Conservation (phyloP, 495 filamentous ascomycete genomes). For the Penicillium coffeae region DNA sequence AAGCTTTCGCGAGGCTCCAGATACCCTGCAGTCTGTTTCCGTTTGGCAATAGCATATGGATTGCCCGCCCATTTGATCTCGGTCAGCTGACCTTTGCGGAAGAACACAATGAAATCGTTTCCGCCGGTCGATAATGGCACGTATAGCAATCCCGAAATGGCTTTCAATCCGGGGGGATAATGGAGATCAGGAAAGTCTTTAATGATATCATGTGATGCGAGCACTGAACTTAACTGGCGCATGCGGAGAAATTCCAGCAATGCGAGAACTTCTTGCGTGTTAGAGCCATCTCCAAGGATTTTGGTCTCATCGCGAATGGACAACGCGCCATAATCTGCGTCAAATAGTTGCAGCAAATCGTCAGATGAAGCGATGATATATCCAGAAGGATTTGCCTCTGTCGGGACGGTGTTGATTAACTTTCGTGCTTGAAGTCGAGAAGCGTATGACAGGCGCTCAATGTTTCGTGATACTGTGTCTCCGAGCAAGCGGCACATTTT, state of each 20-base stretch:
- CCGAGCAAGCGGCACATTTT: slow-evolving; percentile 94
- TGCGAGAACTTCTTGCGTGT: slow-evolving; percentile 80
- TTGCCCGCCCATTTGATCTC: slow-evolving; percentile 94
- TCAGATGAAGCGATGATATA: slow-evolving; percentile 92
- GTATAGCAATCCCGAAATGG: slow-evolving; percentile 77
- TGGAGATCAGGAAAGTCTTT: slow-evolving; percentile 80
- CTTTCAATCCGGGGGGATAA: slow-evolving; percentile 74
- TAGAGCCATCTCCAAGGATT: slow-evolving; percentile 68
- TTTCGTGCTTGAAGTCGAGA: slow-evolving; percentile 64
- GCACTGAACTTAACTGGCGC: slow-evolving; percentile 69
- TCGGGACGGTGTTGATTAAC: slow-evolving; percentile 55
- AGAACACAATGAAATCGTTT: slow-evolving; percentile 87
- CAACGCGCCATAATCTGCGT: slow-evolving; percentile 83
- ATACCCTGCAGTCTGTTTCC: slow-evolving; percentile 38
- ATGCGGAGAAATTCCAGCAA: slow-evolving; percentile 83
- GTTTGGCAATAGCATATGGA: slow-evolving; percentile 65
- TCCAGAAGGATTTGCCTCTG: slow-evolving; percentile 77
- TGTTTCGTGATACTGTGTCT: slow-evolving; percentile 81
- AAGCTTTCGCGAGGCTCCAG: slow-evolving; percentile 37
- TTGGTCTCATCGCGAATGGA: slow-evolving; percentile 88
- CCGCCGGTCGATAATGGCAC: slow-evolving; percentile 78
- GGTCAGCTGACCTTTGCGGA: slow-evolving; percentile 71
- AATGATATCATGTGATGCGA: slow-evolving; percentile 71
- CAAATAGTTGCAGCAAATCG: slow-evolving; percentile 79
- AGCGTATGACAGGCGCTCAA: slow-evolving; percentile 84